Percentiles rank a stretch among this genome's conserved stretches.
Conservation (phyloP, 257 asterid genomes). For the Scutellaria galericulata region DNA sequence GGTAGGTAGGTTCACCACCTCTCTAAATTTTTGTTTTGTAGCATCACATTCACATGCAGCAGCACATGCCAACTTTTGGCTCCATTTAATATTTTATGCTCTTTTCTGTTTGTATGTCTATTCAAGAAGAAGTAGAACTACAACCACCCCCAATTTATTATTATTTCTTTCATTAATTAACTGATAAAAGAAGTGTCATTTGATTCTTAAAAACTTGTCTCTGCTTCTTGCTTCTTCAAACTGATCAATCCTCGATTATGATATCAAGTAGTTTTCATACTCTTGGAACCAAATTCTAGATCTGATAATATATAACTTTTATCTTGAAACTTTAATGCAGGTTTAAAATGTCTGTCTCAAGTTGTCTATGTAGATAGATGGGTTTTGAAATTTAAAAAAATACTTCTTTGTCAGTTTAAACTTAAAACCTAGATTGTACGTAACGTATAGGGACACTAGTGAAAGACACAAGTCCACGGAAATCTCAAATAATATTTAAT, state of each 20-base stretch:
- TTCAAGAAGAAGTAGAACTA: slow-evolving; percentile 1
- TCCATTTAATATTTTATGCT: slow-evolving; percentile 35
- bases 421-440: slow-evolving; percentile 5
- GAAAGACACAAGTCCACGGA: slow-evolving; percentile 7
- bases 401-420: background rate
- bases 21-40: slow-evolving; percentile 44
- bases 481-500: background rate
- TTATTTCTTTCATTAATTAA: too few species aligned
- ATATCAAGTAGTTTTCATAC: too few species aligned
- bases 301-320: too few species aligned
- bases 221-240: too few species aligned
- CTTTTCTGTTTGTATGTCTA: slow-evolving; percentile 30
- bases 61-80: slow-evolving; percentile 50
- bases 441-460: background rate
- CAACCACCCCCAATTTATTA: background rate
- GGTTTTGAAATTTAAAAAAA: background rate
- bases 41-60: slow-evolving; percentile 54
- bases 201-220: too few species aligned
- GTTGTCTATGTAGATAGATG: slow-evolving; percentile 11
- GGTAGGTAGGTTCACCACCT: slow-evolving; percentile 25
- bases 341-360: background rate
- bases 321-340: background rate
- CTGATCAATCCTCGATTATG: too few species aligned
- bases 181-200: too few species aligned
- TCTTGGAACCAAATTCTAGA: too few species aligned